Evolutionary conservation across 768 basidiomycete genomes (phyloP), one percentile per base, ranked within the genome.

Genomic region (Dacryopinax spathularia): DNA sequence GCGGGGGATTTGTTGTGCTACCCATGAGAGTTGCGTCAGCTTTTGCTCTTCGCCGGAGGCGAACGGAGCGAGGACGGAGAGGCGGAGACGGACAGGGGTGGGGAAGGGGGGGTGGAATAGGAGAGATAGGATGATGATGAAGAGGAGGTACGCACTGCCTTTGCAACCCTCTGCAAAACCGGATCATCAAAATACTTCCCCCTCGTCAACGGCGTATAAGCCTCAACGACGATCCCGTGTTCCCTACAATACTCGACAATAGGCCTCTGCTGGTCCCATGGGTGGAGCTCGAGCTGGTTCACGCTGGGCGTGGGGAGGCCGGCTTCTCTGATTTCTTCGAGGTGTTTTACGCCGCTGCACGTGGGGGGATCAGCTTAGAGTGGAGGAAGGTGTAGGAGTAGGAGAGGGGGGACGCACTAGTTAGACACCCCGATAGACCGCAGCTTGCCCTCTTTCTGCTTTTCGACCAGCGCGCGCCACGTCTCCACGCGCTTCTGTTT

Each of bases 391-490:
- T n/a, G n/a, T n/a, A n/a, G n/a, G n/a, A n/a, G n/a, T n/a, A n/a
- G n/a, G n/a, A 43, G 62, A 37, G 16, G 60, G 25, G 1, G 56
- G 22, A 71, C 86, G 56, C 67, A 89, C 88, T 84, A 92, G 74
- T 92, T 92, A 1, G 88, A 90, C 6, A 91, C 89, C 1, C 89
- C 89, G 20, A 89, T 81, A 2, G 79, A 78, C 65, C 81, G 79
- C 56, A 90, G 79, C 68, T 87, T 88, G 2, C 89, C 88, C 2
- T 75, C 80, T 33, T 67, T 70, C 66, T 81, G 81, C 12, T 48
- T 48, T 33, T 85, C 83, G 2, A 84, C 72, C 15, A 92, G 76
- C 7, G 86, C 88, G 60, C 78, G 82, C 76, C 87, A 91, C 0
- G 87, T 85, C 20, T 77, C 81, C 18, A 91, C 74, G n/a, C 90